Conservation (phyloP, 768 basidiomycete genomes). For the Termitomyces sp. region DNA sequence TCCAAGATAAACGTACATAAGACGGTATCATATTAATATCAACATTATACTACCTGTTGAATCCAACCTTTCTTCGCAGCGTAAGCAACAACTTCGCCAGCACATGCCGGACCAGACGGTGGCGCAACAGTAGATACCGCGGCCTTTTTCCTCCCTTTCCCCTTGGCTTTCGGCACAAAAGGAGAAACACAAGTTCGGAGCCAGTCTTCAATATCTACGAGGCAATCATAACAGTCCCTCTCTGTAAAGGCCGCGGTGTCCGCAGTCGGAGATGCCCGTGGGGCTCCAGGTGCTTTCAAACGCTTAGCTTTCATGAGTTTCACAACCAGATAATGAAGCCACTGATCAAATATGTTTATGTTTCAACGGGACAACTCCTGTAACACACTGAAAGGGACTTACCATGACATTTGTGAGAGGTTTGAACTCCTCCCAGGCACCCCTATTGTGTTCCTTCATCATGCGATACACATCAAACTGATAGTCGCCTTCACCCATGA, state of each 20-base stretch:
- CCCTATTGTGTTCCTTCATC: conserved; percentile 64
- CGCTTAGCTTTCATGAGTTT: conserved; percentile 74
- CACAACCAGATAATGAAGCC: conserved; percentile 80
- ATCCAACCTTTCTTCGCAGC: conserved; percentile 66
- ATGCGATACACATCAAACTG: conserved; percentile 94
- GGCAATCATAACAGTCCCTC: conserved; percentile 64
- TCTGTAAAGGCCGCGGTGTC: conserved; percentile 48
- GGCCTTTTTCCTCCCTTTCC: conserved; percentile 33
- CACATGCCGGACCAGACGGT: conserved; percentile 37
- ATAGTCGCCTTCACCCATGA: conserved; percentile 91
- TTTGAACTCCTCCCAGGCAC: conserved; percentile 71
- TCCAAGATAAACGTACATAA: not conserved
- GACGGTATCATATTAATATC: too few species aligned
- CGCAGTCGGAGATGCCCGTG: conserved; percentile 34
- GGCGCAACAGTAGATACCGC: conserved; percentile 9
- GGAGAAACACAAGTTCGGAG: conserved; percentile 44
- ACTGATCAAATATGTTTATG: conserved; percentile 45
- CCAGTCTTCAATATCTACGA: conserved; percentile 62
- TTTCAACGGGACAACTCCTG: conserved; percentile 5
- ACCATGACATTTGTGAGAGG: conserved; percentile 93
- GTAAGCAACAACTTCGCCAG: conserved; percentile 60
- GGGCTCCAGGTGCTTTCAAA: conserved; percentile 49
- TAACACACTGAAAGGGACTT: conserved; percentile 17
- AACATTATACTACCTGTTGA: conserved; percentile 18
- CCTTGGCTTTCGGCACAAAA: conserved; percentile 29